Evolutionary conservation across 106 monocot species (phyloP).

Genomic region (Xerophyta viscosa): DNA sequence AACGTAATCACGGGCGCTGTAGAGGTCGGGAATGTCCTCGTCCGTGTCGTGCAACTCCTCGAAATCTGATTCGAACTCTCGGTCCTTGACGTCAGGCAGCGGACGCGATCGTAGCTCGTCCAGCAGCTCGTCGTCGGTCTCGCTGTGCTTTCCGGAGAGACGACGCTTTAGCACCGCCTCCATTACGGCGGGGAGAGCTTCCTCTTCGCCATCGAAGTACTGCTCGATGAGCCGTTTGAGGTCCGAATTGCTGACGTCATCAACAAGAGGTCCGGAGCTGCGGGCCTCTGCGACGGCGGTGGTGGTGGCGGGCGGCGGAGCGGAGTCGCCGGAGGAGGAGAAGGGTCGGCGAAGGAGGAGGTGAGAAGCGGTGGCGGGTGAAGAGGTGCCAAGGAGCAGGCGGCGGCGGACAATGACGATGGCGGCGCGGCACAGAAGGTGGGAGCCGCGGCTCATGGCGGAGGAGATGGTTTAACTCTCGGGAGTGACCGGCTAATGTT

Average conservation of each 20-base stretch:
- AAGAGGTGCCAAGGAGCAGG: background rate
- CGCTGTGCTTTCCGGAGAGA: constrained; percentile 47
- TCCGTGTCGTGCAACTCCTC: constrained; percentile 74
- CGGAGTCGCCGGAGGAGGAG: background rate
- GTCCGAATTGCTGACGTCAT: constrained; percentile 43
- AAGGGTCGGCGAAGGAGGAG: constrained; percentile 11
- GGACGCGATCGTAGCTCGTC: constrained; percentile 62
- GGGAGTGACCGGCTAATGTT: background rate
- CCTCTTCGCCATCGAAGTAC: constrained; percentile 60
- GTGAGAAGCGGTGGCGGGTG: background rate
- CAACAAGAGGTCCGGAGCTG: constrained; percentile 2
- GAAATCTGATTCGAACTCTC: constrained; percentile 83
- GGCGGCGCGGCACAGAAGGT: background rate
- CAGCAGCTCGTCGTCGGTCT: constrained; percentile 78
- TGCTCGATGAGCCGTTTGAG: constrained; percentile 48
- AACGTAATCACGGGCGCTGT: constrained; percentile 60
- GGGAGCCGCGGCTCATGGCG: background rate
- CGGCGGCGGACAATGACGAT: background rate
- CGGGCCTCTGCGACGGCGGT: constrained; percentile 6
- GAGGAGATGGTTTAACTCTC: background rate
- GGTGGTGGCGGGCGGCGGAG: constrained; percentile 1
- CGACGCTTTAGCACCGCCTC: constrained; percentile 55
- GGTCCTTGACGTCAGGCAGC: constrained; percentile 38
- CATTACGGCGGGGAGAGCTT: constrained; percentile 31
- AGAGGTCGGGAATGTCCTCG: constrained; percentile 72